Base-by-base conservation (phyloP, 306 rosid genomes). In the Parietaria judaica region DNA sequence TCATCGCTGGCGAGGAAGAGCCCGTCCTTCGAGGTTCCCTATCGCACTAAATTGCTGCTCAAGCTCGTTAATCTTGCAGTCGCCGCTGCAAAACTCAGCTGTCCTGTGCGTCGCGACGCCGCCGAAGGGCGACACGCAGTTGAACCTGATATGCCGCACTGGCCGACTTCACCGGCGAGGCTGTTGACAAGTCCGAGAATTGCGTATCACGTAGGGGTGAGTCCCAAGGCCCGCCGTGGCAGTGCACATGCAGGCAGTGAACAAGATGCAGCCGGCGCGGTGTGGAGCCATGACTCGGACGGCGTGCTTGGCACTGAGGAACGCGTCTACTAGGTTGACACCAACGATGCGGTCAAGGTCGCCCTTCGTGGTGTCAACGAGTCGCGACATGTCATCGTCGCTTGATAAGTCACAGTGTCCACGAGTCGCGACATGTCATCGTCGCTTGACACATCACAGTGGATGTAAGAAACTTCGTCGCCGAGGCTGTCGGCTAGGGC, bases 1-100 rank as follows among this genome's bases (percentile, higher is more conserved):
- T 90, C 90, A 66, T 79, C 90, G 57, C 86, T 77, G 0, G 88
- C 97, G 61, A 90, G 78, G 66, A 68, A 90, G 12, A 87, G 81
- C 11, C 0, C 81, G 85, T 4, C 14, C 15, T 45, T 87, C 86
- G 3, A 90, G 64, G 56, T 87, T 84, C 1, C 85, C 97, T 6
- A 68, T 17, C 1, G 57, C 62, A 54, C 4, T 39, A 87, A 77
- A 75, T 38, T 4, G 0, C 50, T 11, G 64, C 78, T 90, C 94
- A 35, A 86, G 66, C 31, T 5, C 3, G 45, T 5, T 41, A 8
- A 5, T 8, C 9, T 8, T 41, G 45, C 7, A 5, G 6, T 49
- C 14, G 9, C 5, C n/a, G 14, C 53, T 11, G n/a, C 14, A 5
- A 9, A n/a, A 46, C 50, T 46, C 50, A 46, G 8, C 50, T 7